These are phyloP conservation scores for Melanogaster broomeanus DNA, from an alignment of 768 basidiomycete genomes.

Conservation along the genomic window DNA sequence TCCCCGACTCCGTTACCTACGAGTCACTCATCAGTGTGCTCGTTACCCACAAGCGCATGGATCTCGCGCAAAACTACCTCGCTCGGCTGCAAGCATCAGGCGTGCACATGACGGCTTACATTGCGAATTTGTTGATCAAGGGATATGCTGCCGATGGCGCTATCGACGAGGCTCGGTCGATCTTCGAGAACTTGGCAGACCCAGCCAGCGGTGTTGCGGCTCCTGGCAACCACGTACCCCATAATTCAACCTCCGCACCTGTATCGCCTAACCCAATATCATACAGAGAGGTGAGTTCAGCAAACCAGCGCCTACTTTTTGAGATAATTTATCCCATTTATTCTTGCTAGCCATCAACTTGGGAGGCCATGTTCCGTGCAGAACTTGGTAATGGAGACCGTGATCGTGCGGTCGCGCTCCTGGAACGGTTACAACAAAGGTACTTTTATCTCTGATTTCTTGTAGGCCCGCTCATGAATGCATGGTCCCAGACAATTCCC, in stretches of 20 bases:
- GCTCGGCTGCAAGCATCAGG: conserved; percentile 58
- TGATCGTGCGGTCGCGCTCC: conserved; percentile 64
- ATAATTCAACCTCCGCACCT: conserved; percentile 41
- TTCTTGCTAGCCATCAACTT: conserved; percentile 73
- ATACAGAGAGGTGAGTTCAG: conserved; percentile 29
- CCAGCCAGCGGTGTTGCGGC: conserved; percentile 85
- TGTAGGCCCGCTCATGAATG: background rate
- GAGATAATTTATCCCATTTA: background rate
- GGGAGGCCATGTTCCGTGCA: conserved; percentile 94
- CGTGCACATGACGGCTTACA: conserved; percentile 93
- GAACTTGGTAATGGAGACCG: conserved; percentile 82
- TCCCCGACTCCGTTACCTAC: conserved; percentile 83
- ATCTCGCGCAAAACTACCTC: conserved; percentile 72
- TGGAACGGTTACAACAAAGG: conserved; percentile 75
- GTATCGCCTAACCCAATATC: conserved; percentile 43
- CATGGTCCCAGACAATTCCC: conserved; percentile 62
- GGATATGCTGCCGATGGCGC: conserved; percentile 69
- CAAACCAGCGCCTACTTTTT: background rate
- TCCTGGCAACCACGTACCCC: conserved; percentile 81
- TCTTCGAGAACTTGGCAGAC: conserved; percentile 84
- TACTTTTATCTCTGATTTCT: conserved; percentile 25
- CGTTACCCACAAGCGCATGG: conserved; percentile 74
- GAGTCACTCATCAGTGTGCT: conserved; percentile 90
- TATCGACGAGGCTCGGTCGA: conserved; percentile 65
- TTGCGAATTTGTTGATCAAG: conserved; percentile 69